These are phyloP conservation scores for Beverwykella pulmonaria DNA, from an alignment of 495 filamentous ascomycete genomes.

Conservation along the genomic window DNA sequence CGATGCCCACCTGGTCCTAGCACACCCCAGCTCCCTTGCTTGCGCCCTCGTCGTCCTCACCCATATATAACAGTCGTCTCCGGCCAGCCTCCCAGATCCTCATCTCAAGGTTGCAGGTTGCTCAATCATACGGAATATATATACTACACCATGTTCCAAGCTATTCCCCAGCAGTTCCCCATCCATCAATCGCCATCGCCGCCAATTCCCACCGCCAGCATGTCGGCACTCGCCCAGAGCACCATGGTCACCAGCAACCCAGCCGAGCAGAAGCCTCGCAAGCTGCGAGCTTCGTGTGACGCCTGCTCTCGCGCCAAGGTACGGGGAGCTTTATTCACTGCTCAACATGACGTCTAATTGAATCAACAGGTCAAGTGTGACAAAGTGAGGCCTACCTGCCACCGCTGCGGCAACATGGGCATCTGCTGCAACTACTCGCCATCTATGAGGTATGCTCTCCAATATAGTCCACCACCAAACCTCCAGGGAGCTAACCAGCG, in stretches of 20 bases:
- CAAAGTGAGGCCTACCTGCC: conserved; percentile 38
- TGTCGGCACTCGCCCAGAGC: conserved; percentile 14
- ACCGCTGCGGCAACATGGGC: conserved; percentile 38
- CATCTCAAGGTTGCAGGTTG: conserved; percentile 17
- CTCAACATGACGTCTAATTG: not conserved
- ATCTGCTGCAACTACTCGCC: conserved; percentile 41
- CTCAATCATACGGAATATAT: not conserved
- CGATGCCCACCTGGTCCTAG: conserved; percentile 15
- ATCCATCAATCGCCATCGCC: conserved; percentile 19
- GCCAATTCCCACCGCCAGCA: conserved; percentile 5
- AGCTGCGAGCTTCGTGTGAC: conserved; percentile 38
- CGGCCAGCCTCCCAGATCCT: conserved; percentile 11
- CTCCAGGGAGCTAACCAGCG: conserved; percentile 11
- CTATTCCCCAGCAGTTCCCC: conserved; percentile 18
- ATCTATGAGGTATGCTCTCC: conserved; percentile 34
- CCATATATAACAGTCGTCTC: conserved; percentile 35
- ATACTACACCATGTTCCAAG: conserved; percentile 33
- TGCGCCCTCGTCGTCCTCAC: conserved; percentile 5
- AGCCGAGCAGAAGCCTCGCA: conserved; percentile 35
- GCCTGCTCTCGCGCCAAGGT: conserved; percentile 38
- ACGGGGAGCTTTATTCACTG: not conserved
- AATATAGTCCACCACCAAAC: no score
- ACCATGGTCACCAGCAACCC: conserved; percentile 25
- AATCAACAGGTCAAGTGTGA: conserved; percentile 30
- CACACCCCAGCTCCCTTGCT: conserved; percentile 14